phyloP scores from a whole-genome alignment of 495 filamentous ascomycete genomes.

The Immersiella caudata region DNA sequence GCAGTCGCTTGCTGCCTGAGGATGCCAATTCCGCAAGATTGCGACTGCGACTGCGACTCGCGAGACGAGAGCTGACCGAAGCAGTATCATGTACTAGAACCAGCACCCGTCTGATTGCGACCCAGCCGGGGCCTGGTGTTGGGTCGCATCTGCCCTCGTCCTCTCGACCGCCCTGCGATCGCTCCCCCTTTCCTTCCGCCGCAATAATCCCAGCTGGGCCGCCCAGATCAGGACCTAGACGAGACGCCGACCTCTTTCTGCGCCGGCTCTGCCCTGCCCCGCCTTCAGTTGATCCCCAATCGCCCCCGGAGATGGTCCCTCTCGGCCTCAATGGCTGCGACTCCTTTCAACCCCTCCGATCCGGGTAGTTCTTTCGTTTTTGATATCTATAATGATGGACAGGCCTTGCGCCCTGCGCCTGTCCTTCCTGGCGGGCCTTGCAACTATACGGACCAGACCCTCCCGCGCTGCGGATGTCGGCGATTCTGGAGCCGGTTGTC shows the following conservation, averaged over 20 bases:
- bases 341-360: conserved; percentile 43
- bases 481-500: conserved; percentile 62
- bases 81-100: conserved; percentile 50
- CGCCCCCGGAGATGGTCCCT: conserved; percentile 35
- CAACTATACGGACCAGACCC: conserved; percentile 61
- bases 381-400: conserved; percentile 53
- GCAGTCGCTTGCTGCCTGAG: conserved; percentile 39
- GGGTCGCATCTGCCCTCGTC: conserved; percentile 28
- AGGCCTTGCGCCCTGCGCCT: conserved; percentile 30
- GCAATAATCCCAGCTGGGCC: not conserved
- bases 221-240: conserved; percentile 1
- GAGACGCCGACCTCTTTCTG: conserved; percentile 8
- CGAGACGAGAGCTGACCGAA: conserved; percentile 35
- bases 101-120: conserved; percentile 38
- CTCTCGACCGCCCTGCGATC: not conserved
- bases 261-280: not conserved
- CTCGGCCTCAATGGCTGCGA: conserved; percentile 52
- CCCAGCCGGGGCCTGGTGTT: conserved; percentile 43
- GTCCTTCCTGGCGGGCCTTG: conserved; percentile 60
- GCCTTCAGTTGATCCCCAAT: conserved; percentile 9
- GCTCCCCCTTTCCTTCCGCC: not conserved
- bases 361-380: conserved; percentile 48
- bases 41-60: conserved; percentile 23
- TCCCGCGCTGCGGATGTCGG: conserved; percentile 63
- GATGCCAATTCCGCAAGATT: conserved; percentile 30